Percentiles rank a stretch among this genome's conserved stretches.
Evolutionary conservation across 352 stramenopile species (phyloP).

Genomic region (Peronospora belbahrii): DNA sequence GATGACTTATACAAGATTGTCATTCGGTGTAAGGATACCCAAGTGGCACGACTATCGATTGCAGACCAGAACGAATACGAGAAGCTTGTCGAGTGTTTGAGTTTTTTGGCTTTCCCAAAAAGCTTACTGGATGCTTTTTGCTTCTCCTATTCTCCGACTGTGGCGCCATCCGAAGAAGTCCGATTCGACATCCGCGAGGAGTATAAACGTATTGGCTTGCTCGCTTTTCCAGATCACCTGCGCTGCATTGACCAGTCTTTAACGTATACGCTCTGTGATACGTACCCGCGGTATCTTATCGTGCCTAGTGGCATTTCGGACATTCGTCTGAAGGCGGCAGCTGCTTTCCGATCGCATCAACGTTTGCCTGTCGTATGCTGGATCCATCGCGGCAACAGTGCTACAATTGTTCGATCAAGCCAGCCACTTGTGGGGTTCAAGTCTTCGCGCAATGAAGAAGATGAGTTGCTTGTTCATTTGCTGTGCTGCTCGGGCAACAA

Average conservation of each 20-base stretch:
- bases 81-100: constrained; percentile 73
- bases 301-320: constrained; percentile 90
- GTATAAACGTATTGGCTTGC: constrained; percentile 69
- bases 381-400: constrained; percentile 62
- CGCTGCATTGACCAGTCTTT: constrained; percentile 73
- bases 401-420: constrained; percentile 74
- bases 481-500: constrained; percentile 57
- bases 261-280: constrained; percentile 87
- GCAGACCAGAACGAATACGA: constrained; percentile 64
- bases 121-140: constrained; percentile 77
- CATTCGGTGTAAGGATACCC: constrained; percentile 74
- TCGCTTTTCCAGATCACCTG: constrained; percentile 50
- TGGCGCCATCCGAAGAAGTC: constrained; percentile 68
- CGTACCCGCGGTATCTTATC: constrained; percentile 91
- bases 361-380: constrained; percentile 70
- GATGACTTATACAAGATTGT: constrained; percentile 58
- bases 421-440: constrained; percentile 79
- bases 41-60: constrained; percentile 60
- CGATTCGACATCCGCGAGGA: constrained; percentile 74
- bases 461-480: constrained; percentile 66
- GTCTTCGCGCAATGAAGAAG: constrained; percentile 61
- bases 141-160: constrained; percentile 62
- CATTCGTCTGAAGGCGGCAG: constrained; percentile 65
- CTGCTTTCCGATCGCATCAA: constrained; percentile 61
- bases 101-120: constrained; percentile 59